A percentile compares a stretch with the other conserved stretches of the same genome.
These are phyloP conservation scores for Limnomonas spitsbergensis DNA, from an alignment of 139 green algal species.

Conservation along the genomic window DNA sequence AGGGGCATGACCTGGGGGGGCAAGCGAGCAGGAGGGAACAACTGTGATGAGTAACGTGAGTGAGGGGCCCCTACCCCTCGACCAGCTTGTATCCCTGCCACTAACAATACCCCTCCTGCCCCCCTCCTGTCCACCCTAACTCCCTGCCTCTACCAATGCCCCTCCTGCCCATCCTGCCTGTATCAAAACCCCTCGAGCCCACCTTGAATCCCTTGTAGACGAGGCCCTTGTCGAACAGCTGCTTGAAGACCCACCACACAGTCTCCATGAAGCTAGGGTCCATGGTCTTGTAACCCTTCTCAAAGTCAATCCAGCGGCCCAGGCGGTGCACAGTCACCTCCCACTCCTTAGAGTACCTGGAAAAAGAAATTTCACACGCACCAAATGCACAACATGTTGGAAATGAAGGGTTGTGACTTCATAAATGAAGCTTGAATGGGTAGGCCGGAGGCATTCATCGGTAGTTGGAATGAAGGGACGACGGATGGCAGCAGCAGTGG, in stretches of 20 bases:
- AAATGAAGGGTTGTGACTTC: neutral
- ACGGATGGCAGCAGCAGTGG: no score
- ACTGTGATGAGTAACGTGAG: conserved; percentile 94
- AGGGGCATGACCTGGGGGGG: conserved; percentile 98
- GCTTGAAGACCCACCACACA: conserved; percentile 97
- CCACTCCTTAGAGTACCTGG: conserved; percentile 93
- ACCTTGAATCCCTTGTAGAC: conserved; percentile 99
- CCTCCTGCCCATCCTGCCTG: no score
- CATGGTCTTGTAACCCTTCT: conserved; percentile 99
- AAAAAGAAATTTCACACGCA: neutral
- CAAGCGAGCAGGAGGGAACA: no score
- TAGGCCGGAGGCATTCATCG: no score
- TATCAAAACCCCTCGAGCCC: no score
- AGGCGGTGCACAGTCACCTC: conserved; percentile 87
- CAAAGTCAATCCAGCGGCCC: conserved; percentile 98
- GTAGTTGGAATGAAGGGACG: no score
- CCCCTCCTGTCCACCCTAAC: no score
- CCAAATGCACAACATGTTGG: neutral
- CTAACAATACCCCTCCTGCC: no score
- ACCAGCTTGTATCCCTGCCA: no score
- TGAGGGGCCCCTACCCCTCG: no score
- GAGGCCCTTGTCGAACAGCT: conserved; percentile 90
- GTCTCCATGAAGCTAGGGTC: conserved; percentile 95
- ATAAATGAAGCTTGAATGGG: no score
- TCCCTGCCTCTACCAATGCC: no score